These are phyloP conservation scores for Fusarium pininemorale DNA, from an alignment of 2,329 filamentous ascomycete genomes.

Conservation along the genomic window DNA sequence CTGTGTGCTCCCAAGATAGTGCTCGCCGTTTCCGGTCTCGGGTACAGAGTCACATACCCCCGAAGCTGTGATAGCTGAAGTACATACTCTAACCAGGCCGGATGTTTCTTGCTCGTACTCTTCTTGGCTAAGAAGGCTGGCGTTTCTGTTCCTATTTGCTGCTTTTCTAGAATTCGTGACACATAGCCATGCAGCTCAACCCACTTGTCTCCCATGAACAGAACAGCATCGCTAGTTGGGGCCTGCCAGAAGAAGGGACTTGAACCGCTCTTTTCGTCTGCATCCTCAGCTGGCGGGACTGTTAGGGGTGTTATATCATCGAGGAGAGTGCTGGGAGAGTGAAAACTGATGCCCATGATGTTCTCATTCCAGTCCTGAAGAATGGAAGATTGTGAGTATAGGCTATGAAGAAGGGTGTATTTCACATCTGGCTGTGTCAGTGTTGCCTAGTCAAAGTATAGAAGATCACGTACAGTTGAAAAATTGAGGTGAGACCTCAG, in stretches of 20 bases:
- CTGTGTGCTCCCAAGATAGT: slow-evolving; percentile 78
- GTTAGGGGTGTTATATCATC: slow-evolving; percentile 67
- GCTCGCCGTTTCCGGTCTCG: slow-evolving; percentile 63
- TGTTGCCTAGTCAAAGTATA: background rate
- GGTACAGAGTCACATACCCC: slow-evolving; percentile 84
- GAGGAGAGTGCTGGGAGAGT: slow-evolving; percentile 72
- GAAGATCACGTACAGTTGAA: slow-evolving; percentile 71
- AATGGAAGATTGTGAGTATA: slow-evolving; percentile 67
- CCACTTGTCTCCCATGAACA: slow-evolving; percentile 90
- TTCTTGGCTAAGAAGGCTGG: slow-evolving; percentile 61
- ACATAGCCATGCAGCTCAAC: slow-evolving; percentile 84
- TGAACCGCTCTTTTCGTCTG: slow-evolving; percentile 36
- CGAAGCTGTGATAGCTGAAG: slow-evolving; percentile 79
- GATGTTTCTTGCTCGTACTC: slow-evolving; percentile 71
- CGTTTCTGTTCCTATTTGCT: slow-evolving; percentile 47
- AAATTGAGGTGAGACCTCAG: slow-evolving; percentile 81
- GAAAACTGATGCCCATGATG: slow-evolving; percentile 82
- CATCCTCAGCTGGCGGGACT: slow-evolving; percentile 48
- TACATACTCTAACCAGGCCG: slow-evolving; percentile 81
- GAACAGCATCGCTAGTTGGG: slow-evolving; percentile 81
- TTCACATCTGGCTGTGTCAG: slow-evolving; percentile 67
- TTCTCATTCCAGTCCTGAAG: slow-evolving; percentile 58
- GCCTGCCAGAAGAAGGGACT: slow-evolving; percentile 85
- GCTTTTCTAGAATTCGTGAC: slow-evolving; percentile 65
- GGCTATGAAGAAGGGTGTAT: slow-evolving; percentile 79